Evolutionary conservation across 2,329 filamentous ascomycete species (phyloP), one percentile per base, ranked within the genome.

Genomic region (Clonostachys chloroleuca): DNA sequence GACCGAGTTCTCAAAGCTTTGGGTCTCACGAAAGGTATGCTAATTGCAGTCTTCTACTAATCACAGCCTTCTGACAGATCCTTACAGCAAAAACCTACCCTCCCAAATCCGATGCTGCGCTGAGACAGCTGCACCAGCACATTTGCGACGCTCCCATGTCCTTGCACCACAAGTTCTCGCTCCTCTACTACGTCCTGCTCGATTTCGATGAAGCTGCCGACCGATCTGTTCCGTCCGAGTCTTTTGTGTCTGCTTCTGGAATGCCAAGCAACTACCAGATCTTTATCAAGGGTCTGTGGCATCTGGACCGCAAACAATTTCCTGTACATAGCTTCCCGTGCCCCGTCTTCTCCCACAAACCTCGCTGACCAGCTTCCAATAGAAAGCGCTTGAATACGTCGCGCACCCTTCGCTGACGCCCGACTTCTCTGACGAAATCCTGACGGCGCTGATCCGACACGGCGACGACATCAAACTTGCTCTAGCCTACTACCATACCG

Each of bases 361-460:
- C 24, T 30, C 24, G 24, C 24, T 30, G 24, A 30, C 9, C 24
- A 54, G 7, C 5, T 6, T 6, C 6, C 12, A 43, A 24, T 44
- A 87, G 78, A 67, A 72, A 52, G 88, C 89, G 4, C 74, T 95
- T 30, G 83, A 89, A 56, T 83, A 86, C 60, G 78, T 95, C 13
- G 84, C 88, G 5, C 86, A 94, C 57, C 89, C 90, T 0, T 89
- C 86, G 2, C 75, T 95, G 5, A 83, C 86, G 17, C 84, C 87
- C 35, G 90, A 90, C 46, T 95, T 94, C 58, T 80, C 87, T 48
- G 89, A 94, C 66, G 87, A 95, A 51, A 92, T 95, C 45, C 75
- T 94, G 54, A 77, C 78, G 24, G 77, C 78, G 5, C 78, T 94
- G 5, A 80, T 89, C 45, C 76, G 78, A 36, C 77, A 83, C 52